Conservation (phyloP, 306 rosid genomes). For the Sechiopsis laciniata region DNA sequence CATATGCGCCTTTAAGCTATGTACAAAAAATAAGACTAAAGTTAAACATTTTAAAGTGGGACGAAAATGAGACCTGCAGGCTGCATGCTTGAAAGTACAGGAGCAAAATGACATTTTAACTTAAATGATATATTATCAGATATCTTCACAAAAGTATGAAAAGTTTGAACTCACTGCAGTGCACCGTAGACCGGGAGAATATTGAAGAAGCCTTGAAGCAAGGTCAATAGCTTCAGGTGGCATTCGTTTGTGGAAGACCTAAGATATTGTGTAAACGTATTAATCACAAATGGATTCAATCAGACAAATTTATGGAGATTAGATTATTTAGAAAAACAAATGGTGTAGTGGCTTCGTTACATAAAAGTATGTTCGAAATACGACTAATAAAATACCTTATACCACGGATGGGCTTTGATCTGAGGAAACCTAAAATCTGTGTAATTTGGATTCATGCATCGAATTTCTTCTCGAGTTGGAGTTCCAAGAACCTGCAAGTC, state of each 20-base stretch:
- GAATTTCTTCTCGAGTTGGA: conserved; percentile 95
- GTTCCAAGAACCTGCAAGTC: conserved; percentile 77
- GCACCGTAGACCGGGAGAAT: conserved; percentile 92
- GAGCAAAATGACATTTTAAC: too few relatives aligned
- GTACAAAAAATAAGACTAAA: too few relatives aligned
- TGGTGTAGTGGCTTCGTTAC: too few relatives aligned
- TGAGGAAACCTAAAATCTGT: conserved; percentile 93
- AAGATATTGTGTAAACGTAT: conserved; percentile 24
- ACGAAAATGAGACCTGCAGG: too few relatives aligned
- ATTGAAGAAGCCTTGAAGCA: conserved; percentile 93
- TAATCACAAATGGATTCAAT: conserved; percentile 6
- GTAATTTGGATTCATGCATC: conserved; percentile 88
- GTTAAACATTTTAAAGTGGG: too few relatives aligned
- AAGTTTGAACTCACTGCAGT: conserved; percentile 59
- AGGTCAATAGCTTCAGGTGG: conserved; percentile 99
- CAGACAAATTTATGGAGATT: not conserved
- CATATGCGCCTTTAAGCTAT: too few relatives aligned
- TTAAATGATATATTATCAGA: too few relatives aligned
- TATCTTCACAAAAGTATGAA: not conserved
- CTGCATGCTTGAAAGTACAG: too few relatives aligned
- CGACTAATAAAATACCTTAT: conserved; percentile 49
- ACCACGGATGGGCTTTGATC: conserved; percentile 97
- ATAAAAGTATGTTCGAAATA: not conserved
- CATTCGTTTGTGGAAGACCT: conserved; percentile 92
- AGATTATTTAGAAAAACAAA: too few relatives aligned